phyloP scores from a whole-genome alignment of 345 rosid genomes.

The Jatropha curcas region DNA sequence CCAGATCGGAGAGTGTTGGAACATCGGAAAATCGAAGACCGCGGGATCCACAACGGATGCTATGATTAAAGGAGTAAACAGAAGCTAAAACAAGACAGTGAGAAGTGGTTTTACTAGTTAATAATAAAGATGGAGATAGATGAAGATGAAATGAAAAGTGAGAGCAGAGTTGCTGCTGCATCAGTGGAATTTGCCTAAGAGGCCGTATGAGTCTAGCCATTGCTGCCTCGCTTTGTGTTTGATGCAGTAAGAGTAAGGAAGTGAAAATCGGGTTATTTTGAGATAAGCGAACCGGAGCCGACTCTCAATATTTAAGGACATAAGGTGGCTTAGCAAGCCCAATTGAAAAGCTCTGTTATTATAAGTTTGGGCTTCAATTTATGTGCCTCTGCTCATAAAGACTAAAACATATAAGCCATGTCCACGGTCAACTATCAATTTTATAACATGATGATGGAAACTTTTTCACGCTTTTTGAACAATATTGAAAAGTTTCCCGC shows the following conservation, averaged over 20 bases:
- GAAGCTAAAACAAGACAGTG: conserved; percentile 21
- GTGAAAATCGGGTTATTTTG: background rate
- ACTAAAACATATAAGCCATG: too few relatives aligned
- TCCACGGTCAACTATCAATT: too few relatives aligned
- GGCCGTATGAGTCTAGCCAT: conserved; percentile 60
- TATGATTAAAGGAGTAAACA: conserved; percentile 35
- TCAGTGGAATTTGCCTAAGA: conserved; percentile 35
- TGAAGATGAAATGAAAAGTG: conserved; percentile 10
- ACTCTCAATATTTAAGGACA: too few relatives aligned
- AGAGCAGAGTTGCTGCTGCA: conserved; percentile 20
- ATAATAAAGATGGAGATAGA: conserved; percentile 15
- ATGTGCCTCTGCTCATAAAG: too few relatives aligned
- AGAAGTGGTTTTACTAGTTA: conserved; percentile 15
- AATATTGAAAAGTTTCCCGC: too few relatives aligned
- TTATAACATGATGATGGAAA: too few relatives aligned
- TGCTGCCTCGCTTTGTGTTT: background rate
- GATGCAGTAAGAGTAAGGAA: background rate
- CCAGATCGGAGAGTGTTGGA: conserved; percentile 23
- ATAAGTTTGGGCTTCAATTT: too few relatives aligned
- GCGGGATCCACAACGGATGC: conserved; percentile 31
- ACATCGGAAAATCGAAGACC: conserved; percentile 36
- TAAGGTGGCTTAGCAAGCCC: too few relatives aligned
- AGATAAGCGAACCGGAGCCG: background rate
- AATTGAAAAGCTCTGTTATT: too few relatives aligned
- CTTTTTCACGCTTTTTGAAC: too few relatives aligned